These are phyloP conservation scores for Emericellopsis terricola DNA, from an alignment of 495 filamentous ascomycete species.

Conservation along the genomic window DNA sequence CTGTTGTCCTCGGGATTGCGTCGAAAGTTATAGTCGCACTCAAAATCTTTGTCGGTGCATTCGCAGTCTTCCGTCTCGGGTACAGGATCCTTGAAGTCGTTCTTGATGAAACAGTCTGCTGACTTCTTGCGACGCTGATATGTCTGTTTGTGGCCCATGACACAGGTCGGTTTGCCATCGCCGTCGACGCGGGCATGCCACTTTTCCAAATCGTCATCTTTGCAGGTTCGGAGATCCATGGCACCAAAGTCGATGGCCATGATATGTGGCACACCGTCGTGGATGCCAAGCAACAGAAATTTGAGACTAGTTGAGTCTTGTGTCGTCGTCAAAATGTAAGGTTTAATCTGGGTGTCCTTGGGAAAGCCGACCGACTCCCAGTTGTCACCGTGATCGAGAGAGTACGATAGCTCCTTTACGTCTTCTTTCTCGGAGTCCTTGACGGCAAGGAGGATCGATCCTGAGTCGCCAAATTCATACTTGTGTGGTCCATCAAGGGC, in stretches of 20 bases:
- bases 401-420: slow-evolving; percentile 45
- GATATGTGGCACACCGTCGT: slow-evolving; percentile 33
- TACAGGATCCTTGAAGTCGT: slow-evolving; percentile 60
- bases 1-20: slow-evolving; percentile 25
- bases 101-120: slow-evolving; percentile 72
- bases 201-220: slow-evolving; percentile 61
- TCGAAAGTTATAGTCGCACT: slow-evolving; percentile 85
- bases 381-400: slow-evolving; percentile 66
- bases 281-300: slow-evolving; percentile 53
- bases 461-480: slow-evolving; percentile 88
- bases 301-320: slow-evolving; percentile 82
- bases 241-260: slow-evolving; percentile 68
- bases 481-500: slow-evolving; percentile 70
- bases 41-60: slow-evolving; percentile 70
- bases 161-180: slow-evolving; percentile 61
- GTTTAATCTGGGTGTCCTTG: slow-evolving; percentile 40
- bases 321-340: slow-evolving; percentile 60
- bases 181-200: slow-evolving; percentile 75
- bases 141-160: slow-evolving; percentile 88
- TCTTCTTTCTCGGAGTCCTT: slow-evolving; percentile 46
- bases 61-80: slow-evolving; percentile 51
- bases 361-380: slow-evolving; percentile 53
- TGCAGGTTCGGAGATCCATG: slow-evolving; percentile 67
- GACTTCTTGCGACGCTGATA: slow-evolving; percentile 68
- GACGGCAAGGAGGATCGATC: slow-evolving; percentile 70